These are phyloP conservation scores for Boletus edulis DNA, from an alignment of 768 basidiomycete genomes.

Conservation along the genomic window DNA sequence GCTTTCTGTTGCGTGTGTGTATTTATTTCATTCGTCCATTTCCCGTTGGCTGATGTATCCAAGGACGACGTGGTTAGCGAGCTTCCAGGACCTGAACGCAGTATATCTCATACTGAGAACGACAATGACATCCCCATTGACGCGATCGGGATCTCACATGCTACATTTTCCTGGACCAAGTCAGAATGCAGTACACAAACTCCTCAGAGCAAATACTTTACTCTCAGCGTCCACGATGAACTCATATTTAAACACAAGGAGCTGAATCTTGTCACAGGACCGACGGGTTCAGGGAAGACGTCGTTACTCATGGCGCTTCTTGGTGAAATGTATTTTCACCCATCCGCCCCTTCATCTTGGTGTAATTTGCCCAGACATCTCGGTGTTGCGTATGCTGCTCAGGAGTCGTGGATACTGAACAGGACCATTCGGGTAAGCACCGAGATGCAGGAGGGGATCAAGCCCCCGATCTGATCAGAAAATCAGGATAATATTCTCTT, in stretches of 20 bases:
- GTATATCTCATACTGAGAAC: background rate
- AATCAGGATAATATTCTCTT: conserved; percentile 11
- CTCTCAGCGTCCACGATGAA: conserved; percentile 49
- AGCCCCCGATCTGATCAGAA: background rate
- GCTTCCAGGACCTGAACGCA: background rate
- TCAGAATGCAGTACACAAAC: background rate
- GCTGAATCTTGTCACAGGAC: conserved; percentile 59
- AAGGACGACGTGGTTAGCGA: conserved; percentile 3
- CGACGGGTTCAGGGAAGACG: conserved; percentile 62
- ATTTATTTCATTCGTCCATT: background rate
- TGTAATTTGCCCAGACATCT: conserved; percentile 63
- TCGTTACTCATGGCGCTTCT: conserved; percentile 63
- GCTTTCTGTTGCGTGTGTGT: conserved; percentile 3
- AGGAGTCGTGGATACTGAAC: conserved; percentile 84
- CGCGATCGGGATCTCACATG: conserved; percentile 4
- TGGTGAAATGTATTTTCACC: conserved; percentile 63
- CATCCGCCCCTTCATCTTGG: conserved; percentile 51
- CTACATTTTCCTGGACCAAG: conserved; percentile 8
- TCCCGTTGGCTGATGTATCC: background rate
- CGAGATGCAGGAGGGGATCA: too few relatives aligned
- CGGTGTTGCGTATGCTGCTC: conserved; percentile 77
- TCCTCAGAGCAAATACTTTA: conserved; percentile 38
- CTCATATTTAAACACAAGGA: conserved; percentile 48
- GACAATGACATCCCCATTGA: background rate
- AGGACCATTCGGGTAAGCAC: conserved; percentile 57